Evolutionary conservation across 176 grass and related monocot species (phyloP).

Genomic region (Eremochloa ophiuroides): DNA sequence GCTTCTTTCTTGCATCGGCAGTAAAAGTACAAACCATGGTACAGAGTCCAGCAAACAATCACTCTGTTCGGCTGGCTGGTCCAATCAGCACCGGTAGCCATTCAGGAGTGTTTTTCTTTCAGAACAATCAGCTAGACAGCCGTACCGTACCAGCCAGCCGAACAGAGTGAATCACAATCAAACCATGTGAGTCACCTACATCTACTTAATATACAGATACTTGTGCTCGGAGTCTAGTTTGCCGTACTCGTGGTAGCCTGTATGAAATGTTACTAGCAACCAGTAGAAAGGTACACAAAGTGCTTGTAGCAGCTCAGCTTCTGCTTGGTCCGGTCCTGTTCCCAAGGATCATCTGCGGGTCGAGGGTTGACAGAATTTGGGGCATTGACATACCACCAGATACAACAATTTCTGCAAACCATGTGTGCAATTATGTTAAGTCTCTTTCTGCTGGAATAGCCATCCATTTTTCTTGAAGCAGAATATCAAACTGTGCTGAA

Average conservation of each 20-base stretch:
- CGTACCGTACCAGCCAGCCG: no score
- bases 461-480: background rate
- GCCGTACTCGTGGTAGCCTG: constrained; percentile 6
- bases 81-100: no score
- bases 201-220: constrained; percentile 43
- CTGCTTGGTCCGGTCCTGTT: constrained; percentile 50
- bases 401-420: constrained; percentile 79
- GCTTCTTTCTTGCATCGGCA: constrained; percentile 11
- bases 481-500: background rate
- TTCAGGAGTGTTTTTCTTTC: no score
- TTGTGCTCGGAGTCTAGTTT: constrained; percentile 32
- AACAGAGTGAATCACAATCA: no score
- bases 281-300: constrained; percentile 6
- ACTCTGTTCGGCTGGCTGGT: no score
- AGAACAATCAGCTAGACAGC: no score
- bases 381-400: constrained; percentile 99
- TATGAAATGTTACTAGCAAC: constrained; percentile 10
- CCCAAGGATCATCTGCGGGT: constrained; percentile 54
- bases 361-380: constrained; percentile 72
- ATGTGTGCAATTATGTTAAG: background rate
- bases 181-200: constrained; percentile 27
- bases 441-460: background rate
- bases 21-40: constrained; percentile 23
- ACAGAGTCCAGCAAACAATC: constrained; percentile 9
- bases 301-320: constrained; percentile 55